Evolutionary conservation across 805 yeast species (phyloP).

Genomic region (Tetrapisispora pingtungensis): DNA sequence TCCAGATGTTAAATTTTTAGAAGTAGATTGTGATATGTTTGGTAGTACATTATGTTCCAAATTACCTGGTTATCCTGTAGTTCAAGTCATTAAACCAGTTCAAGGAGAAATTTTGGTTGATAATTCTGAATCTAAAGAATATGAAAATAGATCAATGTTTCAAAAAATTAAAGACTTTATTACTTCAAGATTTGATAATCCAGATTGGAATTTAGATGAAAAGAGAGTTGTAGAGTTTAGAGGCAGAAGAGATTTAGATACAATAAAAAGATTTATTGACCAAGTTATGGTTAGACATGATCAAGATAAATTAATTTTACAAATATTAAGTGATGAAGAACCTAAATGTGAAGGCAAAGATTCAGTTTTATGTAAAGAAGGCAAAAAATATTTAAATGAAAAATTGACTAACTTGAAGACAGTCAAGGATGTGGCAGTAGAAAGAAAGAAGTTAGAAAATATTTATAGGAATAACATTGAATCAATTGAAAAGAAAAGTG

Average conservation of each 20-base stretch:
- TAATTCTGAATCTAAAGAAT: background rate
- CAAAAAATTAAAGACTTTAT: constrained; percentile 1
- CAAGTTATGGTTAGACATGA: constrained; percentile 15
- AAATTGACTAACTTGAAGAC: constrained; percentile 12
- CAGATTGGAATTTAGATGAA: constrained; percentile 17
- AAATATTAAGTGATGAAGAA: constrained; percentile 30
- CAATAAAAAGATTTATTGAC: constrained; percentile 43
- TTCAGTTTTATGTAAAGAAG: constrained; percentile 8
- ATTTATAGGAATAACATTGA: constrained; percentile 12
- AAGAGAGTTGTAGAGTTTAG: constrained; percentile 44
- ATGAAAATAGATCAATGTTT: constrained; percentile 2
- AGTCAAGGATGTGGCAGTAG: constrained; percentile 33
- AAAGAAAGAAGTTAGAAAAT: constrained; percentile 25
- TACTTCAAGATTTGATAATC: constrained; percentile 7
- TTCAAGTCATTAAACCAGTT: constrained; percentile 47
- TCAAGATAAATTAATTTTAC: constrained; percentile 5
- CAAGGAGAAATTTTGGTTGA: constrained; percentile 11
- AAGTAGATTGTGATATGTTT: constrained; percentile 28
- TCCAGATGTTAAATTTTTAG: constrained; percentile 19
- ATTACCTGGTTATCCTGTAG: constrained; percentile 52
- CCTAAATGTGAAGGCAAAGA: constrained; percentile 6
- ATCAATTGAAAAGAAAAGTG: constrained; percentile 8
- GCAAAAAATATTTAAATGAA: constrained; percentile 9
- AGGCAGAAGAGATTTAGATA: constrained; percentile 41
- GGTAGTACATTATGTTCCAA: constrained; percentile 23